Evolutionary conservation across 768 basidiomycete species (phyloP).

Genomic region (Trametes meyenii): DNA sequence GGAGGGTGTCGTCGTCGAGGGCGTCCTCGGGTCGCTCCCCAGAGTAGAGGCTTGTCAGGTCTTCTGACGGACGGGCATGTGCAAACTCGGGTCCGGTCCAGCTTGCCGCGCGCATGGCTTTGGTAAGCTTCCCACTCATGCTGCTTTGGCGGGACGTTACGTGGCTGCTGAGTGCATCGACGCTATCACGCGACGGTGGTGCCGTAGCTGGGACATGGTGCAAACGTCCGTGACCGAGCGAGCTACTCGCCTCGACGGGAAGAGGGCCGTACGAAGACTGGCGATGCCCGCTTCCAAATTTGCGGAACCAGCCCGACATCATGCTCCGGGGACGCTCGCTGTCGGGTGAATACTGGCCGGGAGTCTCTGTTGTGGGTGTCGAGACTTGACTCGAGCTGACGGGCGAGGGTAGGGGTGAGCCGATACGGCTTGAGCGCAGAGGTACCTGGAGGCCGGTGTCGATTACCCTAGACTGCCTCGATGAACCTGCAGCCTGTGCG

Average conservation of each 20-base stretch:
- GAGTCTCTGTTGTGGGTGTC: conserved; percentile 20
- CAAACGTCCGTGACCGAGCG: conserved; percentile 2
- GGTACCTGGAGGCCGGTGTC: conserved; percentile 29
- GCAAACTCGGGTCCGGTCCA: conserved; percentile 56
- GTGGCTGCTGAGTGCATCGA: conserved; percentile 44
- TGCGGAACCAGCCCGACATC: conserved; percentile 21
- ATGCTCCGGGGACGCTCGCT: conserved; percentile 30
- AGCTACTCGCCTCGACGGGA: conserved; percentile 1
- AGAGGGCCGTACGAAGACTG: conserved; percentile 14
- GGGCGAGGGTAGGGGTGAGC: conserved; percentile 32
- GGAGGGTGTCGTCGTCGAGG: conserved; percentile 54
- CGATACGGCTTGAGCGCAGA: conserved; percentile 24
- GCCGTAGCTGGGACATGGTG: conserved; percentile 15
- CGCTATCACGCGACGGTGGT: conserved; percentile 41
- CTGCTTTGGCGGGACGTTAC: conserved; percentile 33
- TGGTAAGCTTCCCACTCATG: conserved; percentile 37
- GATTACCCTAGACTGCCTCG: conserved; percentile 13
- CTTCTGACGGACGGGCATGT: conserved; percentile 41
- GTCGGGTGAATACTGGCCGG: conserved; percentile 19
- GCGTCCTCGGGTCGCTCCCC: conserved; percentile 44
- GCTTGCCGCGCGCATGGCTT: conserved; percentile 63
- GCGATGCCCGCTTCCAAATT: conserved; percentile 12
- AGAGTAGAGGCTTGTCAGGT: conserved; percentile 47
- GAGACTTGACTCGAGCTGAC: conserved; percentile 31
- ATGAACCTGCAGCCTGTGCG: conserved; percentile 31